phyloP scores from a whole-genome alignment of 768 basidiomycete genomes.

The Boletus rubropictus region DNA sequence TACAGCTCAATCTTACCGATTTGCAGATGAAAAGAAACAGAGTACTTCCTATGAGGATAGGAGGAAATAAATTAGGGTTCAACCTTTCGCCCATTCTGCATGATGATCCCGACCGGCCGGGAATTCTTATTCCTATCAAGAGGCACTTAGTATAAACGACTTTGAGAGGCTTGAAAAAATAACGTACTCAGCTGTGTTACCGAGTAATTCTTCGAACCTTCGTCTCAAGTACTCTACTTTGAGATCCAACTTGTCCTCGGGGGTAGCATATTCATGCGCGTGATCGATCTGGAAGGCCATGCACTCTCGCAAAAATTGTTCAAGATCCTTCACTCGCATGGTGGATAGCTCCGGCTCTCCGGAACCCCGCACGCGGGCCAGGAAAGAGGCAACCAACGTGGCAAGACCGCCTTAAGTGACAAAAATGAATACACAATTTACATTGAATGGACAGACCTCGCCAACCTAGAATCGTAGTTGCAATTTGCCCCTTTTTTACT shows the following conservation, averaged over 20 bases:
- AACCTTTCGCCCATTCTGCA: no score
- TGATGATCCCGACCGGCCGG: no score
- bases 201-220: conserved; percentile 28
- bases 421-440: neutral
- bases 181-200: conserved; percentile 23
- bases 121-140: no score
- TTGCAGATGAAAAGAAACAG: no score
- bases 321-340: conserved; percentile 51
- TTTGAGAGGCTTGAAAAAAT: neutral
- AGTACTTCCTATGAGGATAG: no score
- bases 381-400: conserved; percentile 65
- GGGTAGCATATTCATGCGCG: conserved; percentile 33
- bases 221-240: conserved; percentile 13
- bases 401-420: conserved; percentile 50
- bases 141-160: neutral
- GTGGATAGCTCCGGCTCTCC: conserved; percentile 65
- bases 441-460: neutral
- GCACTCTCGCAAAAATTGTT: conserved; percentile 61
- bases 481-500: conserved; percentile 29
- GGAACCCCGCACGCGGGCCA: conserved; percentile 64
- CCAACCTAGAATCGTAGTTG: conserved; percentile 37
- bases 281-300: conserved; percentile 54
- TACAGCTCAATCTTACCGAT: no score
- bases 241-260: conserved; percentile 6
- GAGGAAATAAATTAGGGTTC: no score